Evolutionary conservation across 495 filamentous ascomycete genomes (phyloP), one percentile per base, ranked within the genome.

Genomic region (Lentithecium fluviatile): DNA sequence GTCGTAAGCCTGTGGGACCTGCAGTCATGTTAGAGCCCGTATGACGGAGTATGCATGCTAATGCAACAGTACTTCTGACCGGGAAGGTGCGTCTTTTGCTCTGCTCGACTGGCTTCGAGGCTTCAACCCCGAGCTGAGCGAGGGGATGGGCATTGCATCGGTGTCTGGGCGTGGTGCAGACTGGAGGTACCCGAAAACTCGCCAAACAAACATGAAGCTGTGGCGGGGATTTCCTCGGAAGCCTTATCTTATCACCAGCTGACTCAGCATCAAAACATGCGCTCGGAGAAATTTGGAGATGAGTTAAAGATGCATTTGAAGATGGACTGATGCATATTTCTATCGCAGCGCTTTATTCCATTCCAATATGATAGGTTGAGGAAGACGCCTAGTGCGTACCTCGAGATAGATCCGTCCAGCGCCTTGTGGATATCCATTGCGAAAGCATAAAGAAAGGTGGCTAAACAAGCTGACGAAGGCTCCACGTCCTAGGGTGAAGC

Each of bases 341-440:
- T 32, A 32, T 32, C n/a, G n/a, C n/a, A n/a, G n/a, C n/a, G n/a
- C n/a, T n/a, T n/a, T n/a, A n/a, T n/a, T n/a, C n/a, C n/a, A n/a
- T n/a, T n/a, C n/a, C n/a, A n/a, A n/a, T n/a, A n/a, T n/a, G n/a
- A n/a, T n/a, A 32, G 29, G 29, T 32, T 32, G 29, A 32, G 29
- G 4, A 4, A 64, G 32, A 58, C 34, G n/a, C 38, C 26, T 17
- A 15, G 45, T 58, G 45, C 61, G 20, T 58, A 47, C 55, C 37
- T 42, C 19, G 29, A 47, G 36, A 52, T 51, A n/a, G 10, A 58
- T 23, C 51, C 62, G 56, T 55, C 56, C 45, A 56, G 60, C 38
- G 43, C 50, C 38, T 11, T 3, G 52, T 60, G 63, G 63, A 66
- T 66, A 66, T 66, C 57, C 53, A 34, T 67, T 58, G 64, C 64